Evolutionary conservation across 1,139 yeast species (phyloP).

Genomic region (Zygosaccharomyces sapae): DNA sequence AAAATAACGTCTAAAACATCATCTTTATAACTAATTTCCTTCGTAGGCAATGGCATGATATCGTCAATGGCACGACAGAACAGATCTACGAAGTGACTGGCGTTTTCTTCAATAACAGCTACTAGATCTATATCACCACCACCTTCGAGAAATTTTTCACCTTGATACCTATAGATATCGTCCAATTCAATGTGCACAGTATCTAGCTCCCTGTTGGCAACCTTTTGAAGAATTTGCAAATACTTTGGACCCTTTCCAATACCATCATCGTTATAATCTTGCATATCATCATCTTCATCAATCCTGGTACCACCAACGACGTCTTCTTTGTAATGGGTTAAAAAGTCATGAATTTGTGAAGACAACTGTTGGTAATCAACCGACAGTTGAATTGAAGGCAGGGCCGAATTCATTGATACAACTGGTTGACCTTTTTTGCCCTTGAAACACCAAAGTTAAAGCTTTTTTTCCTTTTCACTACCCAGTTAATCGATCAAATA

Average conservation of each 20-base stretch:
- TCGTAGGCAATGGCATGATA: constrained; percentile 76
- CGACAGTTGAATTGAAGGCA: constrained; percentile 46
- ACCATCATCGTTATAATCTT: constrained; percentile 32
- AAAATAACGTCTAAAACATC: constrained; percentile 91
- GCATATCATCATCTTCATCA: constrained; percentile 36
- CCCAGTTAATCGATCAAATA: neutral
- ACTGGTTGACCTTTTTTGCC: neutral
- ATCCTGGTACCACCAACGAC: constrained; percentile 22
- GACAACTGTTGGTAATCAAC: constrained; percentile 59
- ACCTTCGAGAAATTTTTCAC: constrained; percentile 33
- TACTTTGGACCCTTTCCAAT: constrained; percentile 64
- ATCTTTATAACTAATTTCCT: constrained; percentile 72
- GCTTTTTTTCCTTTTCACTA: neutral
- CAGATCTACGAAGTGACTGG: constrained; percentile 74
- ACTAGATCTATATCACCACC: constrained; percentile 31
- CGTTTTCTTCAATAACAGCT: constrained; percentile 54
- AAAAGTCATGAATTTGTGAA: constrained; percentile 52
- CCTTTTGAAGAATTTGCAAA: constrained; percentile 64
- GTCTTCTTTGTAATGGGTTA: constrained; percentile 51
- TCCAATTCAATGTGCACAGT: constrained; percentile 75
- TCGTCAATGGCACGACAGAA: constrained; percentile 73
- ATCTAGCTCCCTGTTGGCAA: constrained; percentile 76
- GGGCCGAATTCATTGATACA: constrained; percentile 29
- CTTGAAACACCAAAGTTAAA: neutral
- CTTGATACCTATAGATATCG: constrained; percentile 68